These are phyloP conservation scores for Coemansia sp. DNA, from an alignment of 192 early-diverging fungal species.

Conservation along the genomic window DNA sequence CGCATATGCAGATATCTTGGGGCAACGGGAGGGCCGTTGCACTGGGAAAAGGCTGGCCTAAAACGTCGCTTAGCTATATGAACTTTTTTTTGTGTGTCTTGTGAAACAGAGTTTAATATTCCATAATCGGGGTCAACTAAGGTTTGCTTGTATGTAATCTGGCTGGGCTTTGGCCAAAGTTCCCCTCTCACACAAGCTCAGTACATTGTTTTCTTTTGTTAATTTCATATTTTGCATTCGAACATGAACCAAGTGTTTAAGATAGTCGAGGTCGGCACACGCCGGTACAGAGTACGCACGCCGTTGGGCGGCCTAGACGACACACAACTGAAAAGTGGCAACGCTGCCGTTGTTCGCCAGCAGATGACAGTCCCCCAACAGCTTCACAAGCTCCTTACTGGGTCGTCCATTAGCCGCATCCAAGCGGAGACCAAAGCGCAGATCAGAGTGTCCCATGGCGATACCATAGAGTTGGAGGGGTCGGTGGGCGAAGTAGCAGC, in stretches of 20 bases:
- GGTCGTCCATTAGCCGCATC: background rate
- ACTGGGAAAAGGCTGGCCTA: background rate
- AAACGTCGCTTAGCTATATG: background rate
- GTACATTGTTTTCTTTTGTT: background rate
- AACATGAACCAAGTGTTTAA: background rate
- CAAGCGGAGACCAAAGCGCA: slow-evolving; percentile 15
- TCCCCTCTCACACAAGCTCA: background rate
- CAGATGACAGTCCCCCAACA: slow-evolving; percentile 9
- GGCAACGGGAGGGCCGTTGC: background rate
- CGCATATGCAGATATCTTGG: background rate
- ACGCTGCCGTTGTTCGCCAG: background rate
- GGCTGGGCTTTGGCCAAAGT: background rate
- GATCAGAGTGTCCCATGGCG: slow-evolving; percentile 24
- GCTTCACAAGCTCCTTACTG: slow-evolving; percentile 26
- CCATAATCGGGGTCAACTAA: background rate
- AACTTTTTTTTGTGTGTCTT: background rate
- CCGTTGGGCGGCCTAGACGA: background rate
- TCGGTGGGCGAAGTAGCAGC: slow-evolving; percentile 5
- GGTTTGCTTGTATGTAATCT: background rate
- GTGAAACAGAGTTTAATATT: background rate
- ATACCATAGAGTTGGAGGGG: slow-evolving; percentile 24
- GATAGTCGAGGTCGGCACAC: slow-evolving; percentile 16
- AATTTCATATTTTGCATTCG: background rate
- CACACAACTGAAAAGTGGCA: background rate
- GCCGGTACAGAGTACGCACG: slow-evolving; percentile 21